A percentile compares a stretch with the other conserved stretches of the same genome.
These are phyloP conservation scores for Boletellus deceptivus DNA, from an alignment of 1,284 basidiomycete species.

Conservation along the genomic window DNA sequence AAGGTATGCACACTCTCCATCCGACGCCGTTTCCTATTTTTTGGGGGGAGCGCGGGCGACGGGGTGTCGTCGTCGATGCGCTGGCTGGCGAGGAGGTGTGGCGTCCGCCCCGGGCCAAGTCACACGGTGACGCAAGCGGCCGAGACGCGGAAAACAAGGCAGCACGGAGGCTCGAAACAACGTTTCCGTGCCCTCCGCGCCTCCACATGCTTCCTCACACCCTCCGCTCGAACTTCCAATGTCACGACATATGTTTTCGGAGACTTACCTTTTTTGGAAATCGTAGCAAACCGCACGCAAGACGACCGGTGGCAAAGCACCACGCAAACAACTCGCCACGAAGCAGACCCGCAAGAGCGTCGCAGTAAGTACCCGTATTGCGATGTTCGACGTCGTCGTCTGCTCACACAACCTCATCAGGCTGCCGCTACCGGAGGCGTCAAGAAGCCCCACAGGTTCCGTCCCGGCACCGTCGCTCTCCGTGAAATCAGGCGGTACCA, in stretches of 20 bases:
- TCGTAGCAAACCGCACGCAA: constrained; percentile 63
- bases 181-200: constrained; percentile 11
- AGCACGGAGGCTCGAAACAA: constrained; percentile 28
- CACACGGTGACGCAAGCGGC: constrained; percentile 5
- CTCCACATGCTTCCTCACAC: constrained; percentile 10
- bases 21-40: constrained; percentile 1
- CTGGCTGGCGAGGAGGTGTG: constrained; percentile 3
- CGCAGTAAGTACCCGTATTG: constrained; percentile 7
- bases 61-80: constrained; percentile 9
- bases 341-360: constrained; percentile 53
- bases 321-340: constrained; percentile 67
- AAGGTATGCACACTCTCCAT: constrained; percentile 20
- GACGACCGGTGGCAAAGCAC: constrained; percentile 64
- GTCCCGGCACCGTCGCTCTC: constrained; percentile 72
- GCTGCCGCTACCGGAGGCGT: constrained; percentile 66
- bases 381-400: not conserved
- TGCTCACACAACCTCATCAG: constrained; percentile 36
- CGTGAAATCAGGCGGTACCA: constrained; percentile 86
- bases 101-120: not conserved
- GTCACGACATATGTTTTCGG: constrained; percentile 27
- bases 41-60: not conserved
- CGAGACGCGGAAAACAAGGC: constrained; percentile 20
- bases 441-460: constrained; percentile 75
- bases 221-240: constrained; percentile 23
- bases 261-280: constrained; percentile 44